Evolutionary conservation across 2,329 filamentous ascomycete genomes (phyloP).

Genomic region (Lomentospora prolificans): DNA sequence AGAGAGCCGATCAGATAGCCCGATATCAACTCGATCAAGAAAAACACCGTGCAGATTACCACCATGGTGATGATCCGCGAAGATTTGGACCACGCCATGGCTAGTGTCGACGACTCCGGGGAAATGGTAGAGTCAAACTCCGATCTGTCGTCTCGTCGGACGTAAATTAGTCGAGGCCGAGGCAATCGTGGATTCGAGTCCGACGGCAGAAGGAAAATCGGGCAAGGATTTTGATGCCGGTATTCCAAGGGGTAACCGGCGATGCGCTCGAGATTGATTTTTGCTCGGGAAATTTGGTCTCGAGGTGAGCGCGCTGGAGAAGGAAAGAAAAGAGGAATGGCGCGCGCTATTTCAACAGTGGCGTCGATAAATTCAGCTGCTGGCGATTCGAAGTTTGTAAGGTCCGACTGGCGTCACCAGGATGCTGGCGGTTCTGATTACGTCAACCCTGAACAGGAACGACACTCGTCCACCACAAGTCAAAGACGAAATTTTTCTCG

Average conservation of each 20-base stretch:
- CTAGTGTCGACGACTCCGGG: not conserved
- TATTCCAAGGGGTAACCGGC: not conserved
- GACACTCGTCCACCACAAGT: not conserved
- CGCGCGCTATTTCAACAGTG: not conserved
- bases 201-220: not conserved
- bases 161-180: not conserved
- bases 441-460: not conserved
- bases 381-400: not conserved
- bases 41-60: slow-evolving; percentile 80
- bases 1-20: slow-evolving; percentile 85
- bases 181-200: not conserved
- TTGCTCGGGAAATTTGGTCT: too few species aligned
- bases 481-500: too few species aligned
- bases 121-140: too few species aligned
- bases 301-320: too few species aligned
- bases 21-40: slow-evolving; percentile 75
- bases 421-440: not conserved
- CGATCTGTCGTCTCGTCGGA: too few species aligned
- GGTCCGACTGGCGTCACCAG: not conserved
- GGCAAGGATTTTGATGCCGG: not conserved
- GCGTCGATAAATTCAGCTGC: not conserved
- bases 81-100: slow-evolving; percentile 84
- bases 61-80: slow-evolving; percentile 89
- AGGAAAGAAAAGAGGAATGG: not conserved
- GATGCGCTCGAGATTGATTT: too few species aligned